A percentile compares a stretch with the other conserved stretches of the same genome.
These are phyloP conservation scores for Plasmodium chabaudi DNA, from an alignment of 169 alveolate genomes.

Conservation along the genomic window DNA sequence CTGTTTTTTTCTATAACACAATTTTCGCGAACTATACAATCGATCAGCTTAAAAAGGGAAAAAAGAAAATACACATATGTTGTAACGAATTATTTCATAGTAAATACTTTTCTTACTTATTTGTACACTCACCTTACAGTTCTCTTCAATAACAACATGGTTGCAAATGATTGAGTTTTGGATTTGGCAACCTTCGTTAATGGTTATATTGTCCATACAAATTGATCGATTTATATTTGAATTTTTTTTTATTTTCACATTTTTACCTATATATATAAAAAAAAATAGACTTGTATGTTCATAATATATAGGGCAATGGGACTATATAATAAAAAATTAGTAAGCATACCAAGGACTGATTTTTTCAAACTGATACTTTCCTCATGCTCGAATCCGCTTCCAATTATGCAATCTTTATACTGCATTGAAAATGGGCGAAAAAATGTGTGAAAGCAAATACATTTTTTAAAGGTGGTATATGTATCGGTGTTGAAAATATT, in stretches of 20 bases:
- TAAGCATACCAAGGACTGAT: slow-evolving; percentile 51
- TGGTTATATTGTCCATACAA: slow-evolving; percentile 79
- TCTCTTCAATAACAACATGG: slow-evolving; percentile 74
- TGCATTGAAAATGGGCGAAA: neutral
- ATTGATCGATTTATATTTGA: slow-evolving; percentile 77
- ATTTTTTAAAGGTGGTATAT: too few species aligned
- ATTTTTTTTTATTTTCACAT: slow-evolving; percentile 77
- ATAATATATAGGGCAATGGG: neutral
- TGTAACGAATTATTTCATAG: neutral
- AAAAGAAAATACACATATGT: slow-evolving; percentile 1
- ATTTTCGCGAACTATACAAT: slow-evolving; percentile 51
- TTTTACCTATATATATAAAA: slow-evolving; percentile 66
- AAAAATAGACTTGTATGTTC: neutral
- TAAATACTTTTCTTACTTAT: neutral
- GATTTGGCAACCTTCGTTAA: slow-evolving; percentile 77
- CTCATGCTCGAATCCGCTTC: slow-evolving; percentile 62
- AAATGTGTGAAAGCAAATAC: too few species aligned
- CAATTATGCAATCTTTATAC: slow-evolving; percentile 70
- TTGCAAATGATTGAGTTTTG: slow-evolving; percentile 78
- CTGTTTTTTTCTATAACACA: slow-evolving; percentile 46
- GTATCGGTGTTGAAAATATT: too few species aligned
- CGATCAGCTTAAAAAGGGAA: slow-evolving; percentile 27
- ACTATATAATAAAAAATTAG: neutral
- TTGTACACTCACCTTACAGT: slow-evolving; percentile 77
- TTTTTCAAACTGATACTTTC: slow-evolving; percentile 43